Percentiles rank a stretch among this genome's conserved stretches.
phyloP scores from a whole-genome alignment of 805 yeast species.

The Saccharomyces jurei region DNA sequence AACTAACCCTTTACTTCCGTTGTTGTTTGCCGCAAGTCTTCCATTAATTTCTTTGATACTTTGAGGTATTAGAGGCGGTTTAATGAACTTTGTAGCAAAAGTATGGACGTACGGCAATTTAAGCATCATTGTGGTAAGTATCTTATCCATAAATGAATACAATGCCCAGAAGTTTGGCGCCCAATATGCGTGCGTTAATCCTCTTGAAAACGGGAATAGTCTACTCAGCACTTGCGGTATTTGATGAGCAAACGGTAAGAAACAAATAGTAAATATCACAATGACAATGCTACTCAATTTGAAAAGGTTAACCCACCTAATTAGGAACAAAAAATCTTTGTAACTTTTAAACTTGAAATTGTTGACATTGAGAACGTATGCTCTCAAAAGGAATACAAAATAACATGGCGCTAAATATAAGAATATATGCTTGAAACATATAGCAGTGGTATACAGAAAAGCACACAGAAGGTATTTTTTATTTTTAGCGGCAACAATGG shows the following conservation, averaged over 20 bases:
- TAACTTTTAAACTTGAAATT: slow-evolving; percentile 28
- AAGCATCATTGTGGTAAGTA: slow-evolving; percentile 39
- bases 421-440: slow-evolving; percentile 93
- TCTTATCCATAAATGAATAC: slow-evolving; percentile 74
- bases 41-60: slow-evolving; percentile 25
- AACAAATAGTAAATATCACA: slow-evolving; percentile 55
- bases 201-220: slow-evolving; percentile 88
- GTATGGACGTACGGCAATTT: slow-evolving; percentile 38
- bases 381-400: slow-evolving; percentile 67
- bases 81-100: slow-evolving; percentile 31
- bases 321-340: slow-evolving; percentile 28
- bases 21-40: slow-evolving; percentile 28
- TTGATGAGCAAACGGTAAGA: slow-evolving; percentile 69
- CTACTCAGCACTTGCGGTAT: slow-evolving; percentile 58
- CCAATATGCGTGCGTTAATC: slow-evolving; percentile 97
- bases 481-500: slow-evolving; percentile 63
- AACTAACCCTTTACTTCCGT: slow-evolving; percentile 78
- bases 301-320: slow-evolving; percentile 49
- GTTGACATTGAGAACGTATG: slow-evolving; percentile 49
- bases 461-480: slow-evolving; percentile 53
- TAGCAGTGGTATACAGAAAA: slow-evolving; percentile 58
- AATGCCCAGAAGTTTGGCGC: slow-evolving; percentile 97
- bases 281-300: slow-evolving; percentile 60
- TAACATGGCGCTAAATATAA: slow-evolving; percentile 91
- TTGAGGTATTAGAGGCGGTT: slow-evolving; percentile 29